Conservation (phyloP, 176 grass and related monocot genomes). For the Musa schizocarpa region DNA sequence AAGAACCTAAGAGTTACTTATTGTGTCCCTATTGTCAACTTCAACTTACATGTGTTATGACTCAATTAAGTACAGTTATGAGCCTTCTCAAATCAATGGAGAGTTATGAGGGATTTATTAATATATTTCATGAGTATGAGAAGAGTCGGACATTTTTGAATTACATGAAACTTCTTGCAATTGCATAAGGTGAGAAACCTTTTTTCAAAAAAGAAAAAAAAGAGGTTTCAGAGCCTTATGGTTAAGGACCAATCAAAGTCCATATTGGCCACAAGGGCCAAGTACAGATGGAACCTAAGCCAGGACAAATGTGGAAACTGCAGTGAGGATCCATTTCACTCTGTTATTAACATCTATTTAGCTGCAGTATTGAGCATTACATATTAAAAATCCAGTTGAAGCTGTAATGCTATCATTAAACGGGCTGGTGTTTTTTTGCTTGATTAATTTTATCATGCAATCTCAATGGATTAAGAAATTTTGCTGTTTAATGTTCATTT, state of each 20-base stretch:
- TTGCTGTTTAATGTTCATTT: slow-evolving; percentile 1
- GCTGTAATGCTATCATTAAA: not conserved
- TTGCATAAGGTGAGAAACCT: no score
- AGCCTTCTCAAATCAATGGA: not conserved
- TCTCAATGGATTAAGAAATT: not conserved
- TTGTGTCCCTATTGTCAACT: not conserved
- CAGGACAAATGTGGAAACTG: no score
- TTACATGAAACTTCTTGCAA: no score
- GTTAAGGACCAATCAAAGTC: no score
- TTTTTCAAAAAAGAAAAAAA: no score
- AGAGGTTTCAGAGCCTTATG: no score
- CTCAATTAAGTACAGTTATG: not conserved
- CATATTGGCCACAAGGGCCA: no score
- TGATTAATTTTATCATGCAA: not conserved
- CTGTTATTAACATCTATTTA: not conserved
- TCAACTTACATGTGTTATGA: not conserved
- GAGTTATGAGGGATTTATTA: no score
- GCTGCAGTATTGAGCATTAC: not conserved
- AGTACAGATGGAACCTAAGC: no score
- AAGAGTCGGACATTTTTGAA: no score
- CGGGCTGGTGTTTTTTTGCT: not conserved
- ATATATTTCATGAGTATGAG: no score
- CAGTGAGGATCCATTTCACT: no score
- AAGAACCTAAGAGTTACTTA: not conserved
- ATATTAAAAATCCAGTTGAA: not conserved